Evolutionary conservation across 2,329 filamentous ascomycete species (phyloP).

Genomic region (Paecilomyces sp.): DNA sequence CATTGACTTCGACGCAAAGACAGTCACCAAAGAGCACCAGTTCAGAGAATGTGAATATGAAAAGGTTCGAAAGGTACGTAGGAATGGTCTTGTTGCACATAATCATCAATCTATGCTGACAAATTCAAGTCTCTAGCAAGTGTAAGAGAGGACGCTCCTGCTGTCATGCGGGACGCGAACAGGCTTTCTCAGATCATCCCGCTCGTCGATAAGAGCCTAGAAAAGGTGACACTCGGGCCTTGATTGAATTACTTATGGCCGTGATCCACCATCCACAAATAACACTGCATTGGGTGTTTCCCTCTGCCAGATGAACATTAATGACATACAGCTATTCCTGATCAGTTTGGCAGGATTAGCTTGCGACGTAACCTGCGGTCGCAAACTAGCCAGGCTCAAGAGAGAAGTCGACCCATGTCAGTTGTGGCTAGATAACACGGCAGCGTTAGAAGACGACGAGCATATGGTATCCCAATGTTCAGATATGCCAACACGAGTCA

Average conservation of each 20-base stretch:
- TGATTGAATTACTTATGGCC: conserved; percentile 2
- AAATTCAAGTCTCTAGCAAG: conserved; percentile 41
- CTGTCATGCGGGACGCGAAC: conserved; percentile 73
- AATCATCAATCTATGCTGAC: conserved; percentile 3
- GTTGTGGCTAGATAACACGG: neutral
- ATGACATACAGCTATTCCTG: neutral
- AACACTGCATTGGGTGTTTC: neutral
- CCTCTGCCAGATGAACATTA: conserved; percentile 15
- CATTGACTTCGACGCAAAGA: conserved; percentile 72
- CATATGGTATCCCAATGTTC: neutral
- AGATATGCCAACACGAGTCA: neutral
- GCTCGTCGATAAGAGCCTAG: conserved; percentile 61
- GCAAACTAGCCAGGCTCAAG: neutral
- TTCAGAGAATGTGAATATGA: conserved; percentile 78
- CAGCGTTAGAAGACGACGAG: neutral
- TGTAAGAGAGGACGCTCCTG: conserved; percentile 65
- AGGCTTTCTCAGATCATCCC: conserved; percentile 62
- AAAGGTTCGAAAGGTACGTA: conserved; percentile 61
- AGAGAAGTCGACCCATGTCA: neutral
- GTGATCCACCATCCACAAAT: neutral
- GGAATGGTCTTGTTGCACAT: neutral
- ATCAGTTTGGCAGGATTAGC: neutral
- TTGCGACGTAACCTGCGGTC: neutral
- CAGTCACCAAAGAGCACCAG: conserved; percentile 83
- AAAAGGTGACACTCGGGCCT: conserved; percentile 39